Conservation (phyloP, 371 early-diverging fungal genomes). For the Circinella umbellata region DNA sequence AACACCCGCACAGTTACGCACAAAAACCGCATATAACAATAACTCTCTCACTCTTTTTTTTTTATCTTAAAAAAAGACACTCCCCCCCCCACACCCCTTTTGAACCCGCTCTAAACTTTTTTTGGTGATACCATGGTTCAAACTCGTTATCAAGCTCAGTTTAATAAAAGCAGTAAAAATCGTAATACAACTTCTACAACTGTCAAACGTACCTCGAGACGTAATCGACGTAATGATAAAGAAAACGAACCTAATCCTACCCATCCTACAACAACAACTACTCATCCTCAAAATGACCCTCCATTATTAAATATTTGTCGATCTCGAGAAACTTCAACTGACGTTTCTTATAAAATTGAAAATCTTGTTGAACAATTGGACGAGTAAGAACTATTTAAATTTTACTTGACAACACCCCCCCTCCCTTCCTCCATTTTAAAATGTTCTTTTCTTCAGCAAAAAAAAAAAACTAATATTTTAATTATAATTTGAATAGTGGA, state of each 20-base stretch:
- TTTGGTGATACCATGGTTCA: slow-evolving; percentile 30
- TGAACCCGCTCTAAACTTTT: slow-evolving; percentile 1
- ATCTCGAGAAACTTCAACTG: slow-evolving; percentile 32
- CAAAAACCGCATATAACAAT: no score
- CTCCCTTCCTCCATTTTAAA: no score
- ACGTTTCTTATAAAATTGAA: slow-evolving; percentile 31
- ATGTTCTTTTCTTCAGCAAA: background rate
- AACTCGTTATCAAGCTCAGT: slow-evolving; percentile 40
- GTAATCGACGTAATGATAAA: slow-evolving; percentile 12
- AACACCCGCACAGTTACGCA: no score
- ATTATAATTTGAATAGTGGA: slow-evolving; percentile 25
- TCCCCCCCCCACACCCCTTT: background rate
- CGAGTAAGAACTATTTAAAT: slow-evolving; percentile 35
- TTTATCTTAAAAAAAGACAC: no score
- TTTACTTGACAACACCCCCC: background rate
- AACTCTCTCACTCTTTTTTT: no score
- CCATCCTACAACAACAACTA: background rate
- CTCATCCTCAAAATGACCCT: slow-evolving; percentile 25
- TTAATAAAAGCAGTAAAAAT: slow-evolving; percentile 15
- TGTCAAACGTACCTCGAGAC: background rate
- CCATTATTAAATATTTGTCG: slow-evolving; percentile 36
- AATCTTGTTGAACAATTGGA: slow-evolving; percentile 46
- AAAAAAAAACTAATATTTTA: no score
- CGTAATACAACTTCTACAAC: slow-evolving; percentile 13
- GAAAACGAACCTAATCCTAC: slow-evolving; percentile 24